Evolutionary conservation across 2,329 filamentous ascomycete genomes (phyloP).

Genomic region (Penicillium rolfsii): DNA sequence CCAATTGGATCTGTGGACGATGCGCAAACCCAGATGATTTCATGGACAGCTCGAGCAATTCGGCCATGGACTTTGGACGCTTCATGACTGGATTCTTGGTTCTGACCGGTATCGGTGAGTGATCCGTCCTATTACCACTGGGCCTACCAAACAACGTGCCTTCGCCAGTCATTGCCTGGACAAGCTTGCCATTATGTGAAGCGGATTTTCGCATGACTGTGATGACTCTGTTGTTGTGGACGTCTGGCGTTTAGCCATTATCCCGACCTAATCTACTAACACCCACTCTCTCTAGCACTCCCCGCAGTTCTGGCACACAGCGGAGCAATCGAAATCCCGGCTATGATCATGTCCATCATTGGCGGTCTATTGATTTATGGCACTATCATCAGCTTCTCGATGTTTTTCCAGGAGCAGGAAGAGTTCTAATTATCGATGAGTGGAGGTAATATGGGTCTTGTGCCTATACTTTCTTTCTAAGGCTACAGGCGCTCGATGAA

Average conservation of each 20-base stretch:
- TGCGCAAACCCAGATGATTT: slow-evolving; percentile 95
- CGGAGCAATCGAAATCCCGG: slow-evolving; percentile 76
- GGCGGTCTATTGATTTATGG: slow-evolving; percentile 95
- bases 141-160: neutral
- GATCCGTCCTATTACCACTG: slow-evolving; percentile 5
- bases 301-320: slow-evolving; percentile 87
- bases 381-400: slow-evolving; percentile 95
- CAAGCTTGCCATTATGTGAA: too few relatives aligned
- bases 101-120: slow-evolving; percentile 93
- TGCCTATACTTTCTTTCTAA: neutral
- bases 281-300: slow-evolving; percentile 63
- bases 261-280: slow-evolving; percentile 15
- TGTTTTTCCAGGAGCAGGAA: slow-evolving; percentile 98
- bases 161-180: neutral
- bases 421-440: slow-evolving; percentile 67
- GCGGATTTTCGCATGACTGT: neutral
- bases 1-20: slow-evolving; percentile 93
- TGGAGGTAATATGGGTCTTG: slow-evolving; percentile 4
- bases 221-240: neutral
- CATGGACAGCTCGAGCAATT: slow-evolving; percentile 79
- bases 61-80: slow-evolving; percentile 86
- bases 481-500: neutral
- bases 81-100: slow-evolving; percentile 96
- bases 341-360: slow-evolving; percentile 93
- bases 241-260: neutral